phyloP scores from a whole-genome alignment of 2,329 filamentous ascomycete species.

The Dothideomycetes sp. region DNA sequence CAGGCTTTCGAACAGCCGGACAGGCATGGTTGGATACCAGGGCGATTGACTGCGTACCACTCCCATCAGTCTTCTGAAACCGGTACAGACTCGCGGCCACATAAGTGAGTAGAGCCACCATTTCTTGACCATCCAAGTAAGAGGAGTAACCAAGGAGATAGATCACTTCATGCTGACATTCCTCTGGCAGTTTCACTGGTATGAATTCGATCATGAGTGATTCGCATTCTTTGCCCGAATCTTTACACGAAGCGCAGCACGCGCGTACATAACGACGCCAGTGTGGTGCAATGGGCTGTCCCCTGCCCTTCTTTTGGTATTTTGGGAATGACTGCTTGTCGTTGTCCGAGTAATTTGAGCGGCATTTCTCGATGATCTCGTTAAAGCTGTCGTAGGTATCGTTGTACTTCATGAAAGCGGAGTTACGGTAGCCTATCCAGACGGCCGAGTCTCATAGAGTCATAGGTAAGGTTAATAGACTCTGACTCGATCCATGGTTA shows the following conservation, averaged over 20 bases:
- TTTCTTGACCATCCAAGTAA: not conserved
- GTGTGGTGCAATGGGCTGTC: not conserved
- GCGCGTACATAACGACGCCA: not conserved
- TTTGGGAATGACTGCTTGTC: not conserved
- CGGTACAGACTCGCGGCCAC: not conserved
- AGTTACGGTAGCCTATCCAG: not conserved
- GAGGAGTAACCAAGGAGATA: not conserved
- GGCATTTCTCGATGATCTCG: not conserved
- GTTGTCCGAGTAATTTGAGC: not conserved
- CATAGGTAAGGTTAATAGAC: not conserved
- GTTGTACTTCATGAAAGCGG: not conserved
- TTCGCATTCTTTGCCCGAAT: not conserved
- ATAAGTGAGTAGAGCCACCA: not conserved
- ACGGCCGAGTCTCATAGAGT: not conserved
- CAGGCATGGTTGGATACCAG: not conserved
- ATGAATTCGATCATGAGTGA: not conserved
- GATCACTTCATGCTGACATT: not conserved
- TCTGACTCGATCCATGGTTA: not conserved
- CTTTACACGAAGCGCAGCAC: not conserved
- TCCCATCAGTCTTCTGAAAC: slow-evolving; percentile 1
- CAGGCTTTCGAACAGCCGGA: no score
- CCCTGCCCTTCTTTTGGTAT: not conserved
- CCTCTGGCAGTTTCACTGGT: not conserved
- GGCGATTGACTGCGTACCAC: not conserved
- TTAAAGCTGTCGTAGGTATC: not conserved